These are phyloP conservation scores for Reutealis trisperma DNA, from an alignment of 345 rosid genomes.

Conservation along the genomic window DNA sequence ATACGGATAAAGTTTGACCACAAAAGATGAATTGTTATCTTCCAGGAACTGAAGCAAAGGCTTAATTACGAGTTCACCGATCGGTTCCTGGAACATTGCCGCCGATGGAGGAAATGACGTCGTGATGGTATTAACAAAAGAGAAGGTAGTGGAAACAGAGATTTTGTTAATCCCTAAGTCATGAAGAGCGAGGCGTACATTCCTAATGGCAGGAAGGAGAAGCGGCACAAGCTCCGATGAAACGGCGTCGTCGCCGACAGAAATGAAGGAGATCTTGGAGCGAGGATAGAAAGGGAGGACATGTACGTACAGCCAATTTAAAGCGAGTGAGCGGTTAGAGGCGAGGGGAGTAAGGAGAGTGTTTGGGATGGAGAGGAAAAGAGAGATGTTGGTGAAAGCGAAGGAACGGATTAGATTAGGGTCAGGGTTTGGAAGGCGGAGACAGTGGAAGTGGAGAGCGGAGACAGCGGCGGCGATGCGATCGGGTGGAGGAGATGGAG, in stretches of 20 bases:
- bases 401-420: constrained; percentile 68
- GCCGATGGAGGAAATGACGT: constrained; percentile 82
- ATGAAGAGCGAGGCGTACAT: constrained; percentile 50
- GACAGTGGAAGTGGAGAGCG: constrained; percentile 47
- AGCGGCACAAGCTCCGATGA: constrained; percentile 44
- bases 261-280: constrained; percentile 64
- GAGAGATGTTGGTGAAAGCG: constrained; percentile 73
- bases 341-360: constrained; percentile 63
- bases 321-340: constrained; percentile 70
- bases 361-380: constrained; percentile 86
- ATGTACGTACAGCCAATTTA: constrained; percentile 67
- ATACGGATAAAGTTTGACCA: constrained; percentile 81
- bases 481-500: constrained; percentile 37
- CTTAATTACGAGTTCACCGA: constrained; percentile 49
- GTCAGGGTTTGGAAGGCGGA: constrained; percentile 63
- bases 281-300: constrained; percentile 88
- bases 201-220: constrained; percentile 70
- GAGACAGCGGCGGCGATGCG: constrained; percentile 42
- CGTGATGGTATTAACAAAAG: constrained; percentile 65
- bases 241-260: constrained; percentile 74
- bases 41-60: constrained; percentile 79
- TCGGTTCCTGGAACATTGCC: constrained; percentile 67
- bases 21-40: constrained; percentile 72
- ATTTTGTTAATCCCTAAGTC: constrained; percentile 68
- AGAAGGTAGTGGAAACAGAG: constrained; percentile 79